A percentile compares a stretch with the other conserved stretches of the same genome.
Conservation (phyloP, 331 rosid genomes). For the Saraca asoca region DNA sequence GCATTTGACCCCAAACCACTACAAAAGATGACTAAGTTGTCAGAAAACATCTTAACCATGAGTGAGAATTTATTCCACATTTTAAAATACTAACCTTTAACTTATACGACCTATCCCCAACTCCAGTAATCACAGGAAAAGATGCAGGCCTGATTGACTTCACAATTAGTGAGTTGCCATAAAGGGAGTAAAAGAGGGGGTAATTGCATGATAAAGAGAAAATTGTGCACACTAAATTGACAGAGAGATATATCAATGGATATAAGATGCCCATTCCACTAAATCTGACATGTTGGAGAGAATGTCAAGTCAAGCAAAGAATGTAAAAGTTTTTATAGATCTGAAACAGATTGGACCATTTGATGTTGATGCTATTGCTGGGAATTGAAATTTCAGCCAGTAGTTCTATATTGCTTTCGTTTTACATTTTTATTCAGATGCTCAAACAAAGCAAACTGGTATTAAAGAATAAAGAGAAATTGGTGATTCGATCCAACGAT, state of each 20-base stretch:
- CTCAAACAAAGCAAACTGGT: conserved; percentile 20
- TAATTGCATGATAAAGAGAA: conserved; percentile 18
- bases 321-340: conserved; percentile 9
- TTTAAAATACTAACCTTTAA: conserved; percentile 67
- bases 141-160: conserved; percentile 64
- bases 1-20: conserved; percentile 57
- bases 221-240: neutral
- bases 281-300: conserved; percentile 21
- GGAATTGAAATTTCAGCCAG: conserved; percentile 10
- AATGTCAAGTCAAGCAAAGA: conserved; percentile 18
- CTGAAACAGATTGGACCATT: conserved; percentile 9
- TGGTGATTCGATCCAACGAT: neutral
- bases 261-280: conserved; percentile 23
- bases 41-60: conserved; percentile 35
- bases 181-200: neutral
- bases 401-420: conserved; percentile 5
- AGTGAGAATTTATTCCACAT: conserved; percentile 18
- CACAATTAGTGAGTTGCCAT: conserved; percentile 40
- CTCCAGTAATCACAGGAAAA: conserved; percentile 48
- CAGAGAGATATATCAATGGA: neutral
- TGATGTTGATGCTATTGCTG: conserved; percentile 15
- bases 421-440: conserved; percentile 28
- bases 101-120: conserved; percentile 46
- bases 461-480: conserved; percentile 20
- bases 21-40: conserved; percentile 48